Evolutionary conservation across 495 filamentous ascomycete species (phyloP), one percentile per base, ranked within the genome.

Genomic region (Aspergillus sparsus): DNA sequence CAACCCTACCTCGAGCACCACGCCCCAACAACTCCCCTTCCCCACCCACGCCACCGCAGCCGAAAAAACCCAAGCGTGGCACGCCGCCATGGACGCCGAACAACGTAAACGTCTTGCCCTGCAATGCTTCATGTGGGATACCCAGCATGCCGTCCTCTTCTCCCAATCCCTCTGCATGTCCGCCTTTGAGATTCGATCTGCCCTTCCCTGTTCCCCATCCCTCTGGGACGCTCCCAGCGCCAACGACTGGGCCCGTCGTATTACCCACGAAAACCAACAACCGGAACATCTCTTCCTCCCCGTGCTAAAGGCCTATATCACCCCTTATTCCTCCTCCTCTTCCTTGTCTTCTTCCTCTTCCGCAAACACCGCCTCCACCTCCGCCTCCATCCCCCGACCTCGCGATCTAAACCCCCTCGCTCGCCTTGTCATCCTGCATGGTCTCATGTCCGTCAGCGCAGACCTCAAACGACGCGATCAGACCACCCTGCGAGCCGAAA

Each of bases 121-220:
- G 50, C 72, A 82, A 33, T 83, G 80, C 57, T 86, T 85, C 60
- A 83, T 85, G 77, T 84, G 81, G 82, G 82, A 84, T 57, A 81
- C 78, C 0, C 80, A 83, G 62, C 81, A 83, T 58, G 80, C 82
- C 1, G 80, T 83, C 0, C 69, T 84, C 5, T 84, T 83, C 64
- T 84, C 78, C 18, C 82, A 85, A 62, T 82, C 78, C 6, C 72
- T 85, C 0, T 85, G 81, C 65, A 85, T 84, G 82, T 82, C 78
- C 5, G 82, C 80, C 12, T 83, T 84, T 52, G 81, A 84, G 47
- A 75, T 86, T 18, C 72, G 79, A 34, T 73, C 79, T 2, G 68
- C 71, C 11, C 66, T 85, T 7, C 81, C 81, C 0, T 82, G 80
- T 53, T 69, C 73, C 32, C 64, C 79, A 32, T 53, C 68, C 2